These are phyloP conservation scores for Fusarium palustre DNA, from an alignment of 2,329 filamentous ascomycete genomes.

Conservation along the genomic window DNA sequence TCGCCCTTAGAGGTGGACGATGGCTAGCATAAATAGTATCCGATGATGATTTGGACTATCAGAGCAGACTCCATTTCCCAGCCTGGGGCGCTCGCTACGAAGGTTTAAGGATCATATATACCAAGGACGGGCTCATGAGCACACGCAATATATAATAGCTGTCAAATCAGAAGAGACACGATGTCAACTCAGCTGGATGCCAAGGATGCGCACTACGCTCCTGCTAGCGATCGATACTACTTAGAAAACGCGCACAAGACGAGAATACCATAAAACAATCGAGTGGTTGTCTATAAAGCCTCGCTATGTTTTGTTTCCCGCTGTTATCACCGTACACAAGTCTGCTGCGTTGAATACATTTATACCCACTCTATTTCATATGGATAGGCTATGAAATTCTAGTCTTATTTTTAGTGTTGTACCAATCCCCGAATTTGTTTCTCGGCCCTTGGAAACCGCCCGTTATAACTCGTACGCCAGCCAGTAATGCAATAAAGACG, in stretches of 20 bases:
- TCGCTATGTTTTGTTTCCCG: constrained; percentile 1
- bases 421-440: constrained; percentile 3
- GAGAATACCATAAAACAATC: constrained; percentile 22
- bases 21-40: constrained; percentile 37
- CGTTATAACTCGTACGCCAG: constrained; percentile 4
- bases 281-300: constrained; percentile 17
- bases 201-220: constrained; percentile 3
- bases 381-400: neutral
- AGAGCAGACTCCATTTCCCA: neutral
- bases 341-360: neutral
- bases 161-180: constrained; percentile 16
- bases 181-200: constrained; percentile 11
- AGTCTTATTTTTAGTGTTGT: neutral
- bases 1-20: constrained; percentile 86
- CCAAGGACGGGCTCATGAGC: constrained; percentile 12
- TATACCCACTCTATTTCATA: constrained; percentile 12
- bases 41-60: constrained; percentile 11
- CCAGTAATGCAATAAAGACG: constrained; percentile 3
- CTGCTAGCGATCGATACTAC: constrained; percentile 1
- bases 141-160: constrained; percentile 18
- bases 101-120: constrained; percentile 21
- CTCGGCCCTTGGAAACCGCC: neutral
- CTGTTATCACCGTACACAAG: neutral
- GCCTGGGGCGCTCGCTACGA: neutral
- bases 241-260: constrained; percentile 7